Evolutionary conservation across 768 basidiomycete species (phyloP), one percentile per base, ranked within the genome.

Genomic region (Leccinum barrowsii): DNA sequence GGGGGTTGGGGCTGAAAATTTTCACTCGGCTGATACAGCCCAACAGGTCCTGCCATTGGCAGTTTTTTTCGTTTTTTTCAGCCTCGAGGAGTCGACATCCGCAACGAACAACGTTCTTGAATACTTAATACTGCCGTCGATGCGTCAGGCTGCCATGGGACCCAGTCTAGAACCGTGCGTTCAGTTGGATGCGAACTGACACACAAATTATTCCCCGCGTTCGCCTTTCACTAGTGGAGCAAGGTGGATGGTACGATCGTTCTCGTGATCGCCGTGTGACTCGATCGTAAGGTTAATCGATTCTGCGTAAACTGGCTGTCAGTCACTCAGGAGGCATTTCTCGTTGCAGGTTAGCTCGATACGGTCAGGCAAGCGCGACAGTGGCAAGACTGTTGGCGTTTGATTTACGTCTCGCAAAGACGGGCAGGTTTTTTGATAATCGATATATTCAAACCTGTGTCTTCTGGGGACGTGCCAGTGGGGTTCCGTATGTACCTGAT

Each of bases 381-480:
- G 50, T 44, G 54, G 59, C 54, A 44, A 15, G n/a, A 56, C 35
- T 8, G 51, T 35, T 58, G 56, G 59, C 56, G 60, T 58, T 26
- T 37, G 40, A 24, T 63, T 69, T 69, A 69, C 67, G 67, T 69
- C 58, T 67, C 55, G 46, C 50, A 58, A 22, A 17, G 35, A 30
- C 57, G 42, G 48, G 42, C 59, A 56, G n/a, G 11, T 17, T 22
- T 55, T 50, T 49, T 40, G 57, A 51, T 54, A 28, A 44, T 54
- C 50, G 57, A 65, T 44, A 54, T 54, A 47, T 55, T 54, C 63
- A 57, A 57, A 52, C 5, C 15, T 15, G 44, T 57, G 40, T 57
- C 52, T 59, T 42, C 22, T 54, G 1, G 49, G 44, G 55, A 28
- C 26, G 44, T 50, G 60, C 24, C 7, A 51, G 57, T 37, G 26